These are phyloP conservation scores for Penicillium sp. DNA, from an alignment of 2,329 filamentous ascomycete genomes.

Conservation along the genomic window DNA sequence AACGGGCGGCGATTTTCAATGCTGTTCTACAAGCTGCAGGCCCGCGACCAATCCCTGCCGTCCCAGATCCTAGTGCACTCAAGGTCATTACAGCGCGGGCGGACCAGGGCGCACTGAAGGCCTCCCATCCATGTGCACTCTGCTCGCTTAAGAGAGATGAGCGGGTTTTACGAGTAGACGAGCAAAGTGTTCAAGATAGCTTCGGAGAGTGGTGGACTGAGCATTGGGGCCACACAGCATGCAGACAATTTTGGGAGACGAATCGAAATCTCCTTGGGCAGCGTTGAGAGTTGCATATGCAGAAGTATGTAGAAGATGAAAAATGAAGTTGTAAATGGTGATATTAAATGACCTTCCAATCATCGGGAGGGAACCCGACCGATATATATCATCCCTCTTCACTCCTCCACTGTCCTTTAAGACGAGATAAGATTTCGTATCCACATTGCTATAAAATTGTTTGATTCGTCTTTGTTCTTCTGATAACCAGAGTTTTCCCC, in stretches of 20 bases:
- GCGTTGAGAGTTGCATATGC: constrained; percentile 49
- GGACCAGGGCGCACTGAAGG: constrained; percentile 66
- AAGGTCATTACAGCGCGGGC: constrained; percentile 62
- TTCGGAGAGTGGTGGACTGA: constrained; percentile 98
- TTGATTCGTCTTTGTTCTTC: not conserved
- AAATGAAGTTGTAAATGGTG: not conserved
- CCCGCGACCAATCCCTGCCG: constrained; percentile 60
- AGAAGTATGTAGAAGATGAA: not conserved
- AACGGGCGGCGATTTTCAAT: constrained; percentile 70
- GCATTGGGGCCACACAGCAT: constrained; percentile 77
- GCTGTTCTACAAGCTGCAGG: constrained; percentile 52
- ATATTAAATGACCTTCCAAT: not conserved
- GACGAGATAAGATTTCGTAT: not conserved
- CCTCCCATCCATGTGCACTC: constrained; percentile 73
- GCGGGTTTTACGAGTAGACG: constrained; percentile 71
- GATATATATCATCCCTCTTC: not conserved
- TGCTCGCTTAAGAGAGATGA: constrained; percentile 89
- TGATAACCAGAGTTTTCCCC: not conserved
- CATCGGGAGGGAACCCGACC: constrained; percentile 6
- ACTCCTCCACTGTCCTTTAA: no score
- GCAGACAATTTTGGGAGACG: constrained; percentile 80
- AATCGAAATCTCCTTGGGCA: constrained; percentile 69
- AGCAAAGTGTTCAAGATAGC: constrained; percentile 71
- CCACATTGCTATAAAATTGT: not conserved
- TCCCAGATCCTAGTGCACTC: constrained; percentile 52